Percentiles rank a stretch among this genome's conserved stretches.
phyloP scores from a whole-genome alignment of 352 stramenopile species.

The Phytophthora palmivora region DNA sequence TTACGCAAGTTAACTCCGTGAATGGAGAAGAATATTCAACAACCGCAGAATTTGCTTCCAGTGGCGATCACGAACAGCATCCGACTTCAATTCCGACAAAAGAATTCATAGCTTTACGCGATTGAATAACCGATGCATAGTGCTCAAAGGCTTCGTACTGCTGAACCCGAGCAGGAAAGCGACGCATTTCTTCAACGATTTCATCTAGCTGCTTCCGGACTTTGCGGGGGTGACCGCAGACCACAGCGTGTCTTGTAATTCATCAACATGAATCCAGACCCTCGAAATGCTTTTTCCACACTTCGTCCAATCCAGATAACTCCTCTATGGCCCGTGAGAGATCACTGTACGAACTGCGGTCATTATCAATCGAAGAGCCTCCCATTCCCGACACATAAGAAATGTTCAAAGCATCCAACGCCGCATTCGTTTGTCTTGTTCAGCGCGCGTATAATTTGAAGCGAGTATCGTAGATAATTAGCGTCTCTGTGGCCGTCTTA shows the following conservation, averaged over 20 bases:
- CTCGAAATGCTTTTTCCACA: conserved; percentile 96
- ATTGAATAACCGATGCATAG: conserved; percentile 93
- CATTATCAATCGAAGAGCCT: conserved; percentile 71
- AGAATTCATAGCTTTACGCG: conserved; percentile 93
- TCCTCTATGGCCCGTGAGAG: conserved; percentile 89
- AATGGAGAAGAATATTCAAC: conserved; percentile 94
- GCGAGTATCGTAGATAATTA: conserved; percentile 86
- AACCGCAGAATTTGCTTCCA: conserved; percentile 98
- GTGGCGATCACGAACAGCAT: conserved; percentile 98
- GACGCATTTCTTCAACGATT: conserved; percentile 96
- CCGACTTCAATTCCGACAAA: conserved; percentile 99
- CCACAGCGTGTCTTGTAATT: conserved; percentile 96
- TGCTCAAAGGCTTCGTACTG: conserved; percentile 98
- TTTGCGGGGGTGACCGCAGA: conserved; percentile 93
- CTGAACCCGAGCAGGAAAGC: conserved; percentile 95
- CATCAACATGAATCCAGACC: conserved; percentile 87
- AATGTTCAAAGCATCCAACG: conserved; percentile 96
- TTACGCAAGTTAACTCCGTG: conserved; percentile 96
- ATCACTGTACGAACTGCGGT: conserved; percentile 77
- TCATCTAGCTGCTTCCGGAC: conserved; percentile 97
- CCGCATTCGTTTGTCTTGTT: conserved; percentile 95
- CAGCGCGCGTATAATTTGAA: conserved; percentile 86
- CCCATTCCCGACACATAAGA: conserved; percentile 56
- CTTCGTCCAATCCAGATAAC: conserved; percentile 96
- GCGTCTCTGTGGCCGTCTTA: conserved; percentile 77